Conservation (phyloP, 768 basidiomycete genomes). For the Suillus brevipes region DNA sequence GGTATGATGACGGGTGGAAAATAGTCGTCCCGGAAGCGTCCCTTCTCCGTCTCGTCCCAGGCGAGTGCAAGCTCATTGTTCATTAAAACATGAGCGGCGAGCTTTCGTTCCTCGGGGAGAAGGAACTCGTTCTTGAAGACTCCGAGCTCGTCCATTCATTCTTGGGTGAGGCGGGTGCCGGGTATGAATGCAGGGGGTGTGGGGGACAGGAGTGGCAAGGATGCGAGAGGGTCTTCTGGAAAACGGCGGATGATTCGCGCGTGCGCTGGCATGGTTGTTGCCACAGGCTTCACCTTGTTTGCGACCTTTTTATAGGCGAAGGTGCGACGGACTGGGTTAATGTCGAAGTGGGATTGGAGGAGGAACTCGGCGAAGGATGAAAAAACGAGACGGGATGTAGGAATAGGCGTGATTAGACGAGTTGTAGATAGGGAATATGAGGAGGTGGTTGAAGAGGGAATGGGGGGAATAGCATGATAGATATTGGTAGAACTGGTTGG, state of each 20-base stretch:
- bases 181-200: constrained; percentile 3
- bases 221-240: constrained; percentile 35
- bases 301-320: constrained; percentile 37
- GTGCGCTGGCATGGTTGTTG: constrained; percentile 29
- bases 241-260: constrained; percentile 30
- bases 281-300: constrained; percentile 34
- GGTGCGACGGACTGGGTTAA: not conserved
- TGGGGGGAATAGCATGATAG: too few species aligned
- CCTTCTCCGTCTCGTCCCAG: constrained; percentile 39
- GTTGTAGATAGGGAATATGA: too few species aligned
- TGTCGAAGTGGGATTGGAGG: not conserved
- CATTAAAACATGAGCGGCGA: constrained; percentile 25
- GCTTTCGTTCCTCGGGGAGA: constrained; percentile 7
- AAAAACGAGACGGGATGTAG: not conserved
- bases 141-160: not conserved
- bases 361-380: not conserved
- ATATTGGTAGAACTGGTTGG: too few species aligned
- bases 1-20: constrained; percentile 37
- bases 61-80: constrained; percentile 37
- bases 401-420: not conserved
- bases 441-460: too few species aligned
- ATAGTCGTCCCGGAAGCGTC: constrained; percentile 33
- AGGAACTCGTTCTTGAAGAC: not conserved
- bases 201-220: constrained; percentile 17
- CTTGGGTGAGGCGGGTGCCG: not conserved